Evolutionary conservation across 2,329 filamentous ascomycete genomes (phyloP).

Genomic region (Diplodia intermedia): DNA sequence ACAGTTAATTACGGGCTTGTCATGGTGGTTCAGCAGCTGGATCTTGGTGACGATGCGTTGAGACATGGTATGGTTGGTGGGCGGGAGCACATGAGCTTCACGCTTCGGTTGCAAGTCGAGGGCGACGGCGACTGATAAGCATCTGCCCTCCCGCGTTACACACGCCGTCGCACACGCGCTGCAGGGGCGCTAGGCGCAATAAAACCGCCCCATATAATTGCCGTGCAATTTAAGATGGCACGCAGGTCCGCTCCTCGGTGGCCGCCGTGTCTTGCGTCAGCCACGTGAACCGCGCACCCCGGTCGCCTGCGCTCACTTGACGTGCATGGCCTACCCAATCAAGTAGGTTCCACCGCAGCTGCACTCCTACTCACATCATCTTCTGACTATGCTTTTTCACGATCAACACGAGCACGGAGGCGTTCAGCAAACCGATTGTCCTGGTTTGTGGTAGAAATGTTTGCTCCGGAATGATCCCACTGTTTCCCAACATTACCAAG

Average conservation of each 20-base stretch:
- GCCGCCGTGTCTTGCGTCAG: background rate
- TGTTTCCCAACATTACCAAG: background rate
- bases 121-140: slow-evolving; percentile 11
- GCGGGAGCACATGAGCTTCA: no score
- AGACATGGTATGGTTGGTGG: background rate
- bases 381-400: no score
- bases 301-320: background rate
- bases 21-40: slow-evolving; percentile 16
- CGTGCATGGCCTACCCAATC: background rate
- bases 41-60: slow-evolving; percentile 15
- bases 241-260: background rate
- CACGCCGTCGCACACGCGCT: slow-evolving; percentile 14
- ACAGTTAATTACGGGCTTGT: slow-evolving; percentile 24
- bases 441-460: background rate
- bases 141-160: background rate
- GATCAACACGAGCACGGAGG: no score
- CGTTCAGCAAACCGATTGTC: background rate
- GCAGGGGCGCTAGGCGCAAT: slow-evolving; percentile 10
- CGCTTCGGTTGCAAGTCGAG: background rate
- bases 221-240: slow-evolving; percentile 5
- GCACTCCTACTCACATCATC: background rate
- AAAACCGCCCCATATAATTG: slow-evolving; percentile 8
- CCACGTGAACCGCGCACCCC: background rate
- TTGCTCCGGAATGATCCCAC: background rate
- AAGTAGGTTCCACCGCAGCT: slow-evolving; percentile 1